These are phyloP conservation scores for Alternaria rosae DNA, from an alignment of 2,329 filamentous ascomycete species.

Conservation along the genomic window DNA sequence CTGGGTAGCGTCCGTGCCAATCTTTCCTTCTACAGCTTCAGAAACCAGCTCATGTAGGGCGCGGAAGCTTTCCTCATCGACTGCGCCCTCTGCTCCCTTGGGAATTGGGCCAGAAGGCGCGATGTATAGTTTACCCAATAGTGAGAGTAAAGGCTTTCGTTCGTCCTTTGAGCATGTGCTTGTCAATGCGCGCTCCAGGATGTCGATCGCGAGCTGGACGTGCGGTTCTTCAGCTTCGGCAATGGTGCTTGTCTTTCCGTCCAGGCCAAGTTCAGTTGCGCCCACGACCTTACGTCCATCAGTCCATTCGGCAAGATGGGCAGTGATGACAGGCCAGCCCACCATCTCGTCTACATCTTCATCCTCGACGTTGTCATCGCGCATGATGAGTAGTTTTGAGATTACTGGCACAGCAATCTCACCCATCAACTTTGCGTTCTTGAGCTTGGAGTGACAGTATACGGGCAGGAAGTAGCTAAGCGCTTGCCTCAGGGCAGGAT, in stretches of 20 bases:
- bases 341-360: constrained; percentile 77
- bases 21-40: constrained; percentile 58
- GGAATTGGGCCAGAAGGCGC: constrained; percentile 61
- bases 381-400: constrained; percentile 68
- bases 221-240: constrained; percentile 78
- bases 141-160: constrained; percentile 69
- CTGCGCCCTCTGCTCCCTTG: constrained; percentile 23
- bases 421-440: constrained; percentile 85
- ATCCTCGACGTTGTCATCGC: constrained; percentile 72
- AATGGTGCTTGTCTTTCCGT: constrained; percentile 62
- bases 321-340: constrained; percentile 76
- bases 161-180: constrained; percentile 76
- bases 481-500: constrained; percentile 83
- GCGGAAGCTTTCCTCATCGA: constrained; percentile 31
- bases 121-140: constrained; percentile 84
- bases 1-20: constrained; percentile 61
- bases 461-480: constrained; percentile 94
- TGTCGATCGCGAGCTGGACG: constrained; percentile 76
- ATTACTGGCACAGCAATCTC: constrained; percentile 76
- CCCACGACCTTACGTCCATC: constrained; percentile 81
- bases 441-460: constrained; percentile 83
- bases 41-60: constrained; percentile 55
- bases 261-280: constrained; percentile 57
- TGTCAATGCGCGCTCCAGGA: constrained; percentile 76
- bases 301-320: constrained; percentile 92